Base-by-base conservation (phyloP, 805 yeast genomes). In the Saccharomycopsis sp. region DNA sequence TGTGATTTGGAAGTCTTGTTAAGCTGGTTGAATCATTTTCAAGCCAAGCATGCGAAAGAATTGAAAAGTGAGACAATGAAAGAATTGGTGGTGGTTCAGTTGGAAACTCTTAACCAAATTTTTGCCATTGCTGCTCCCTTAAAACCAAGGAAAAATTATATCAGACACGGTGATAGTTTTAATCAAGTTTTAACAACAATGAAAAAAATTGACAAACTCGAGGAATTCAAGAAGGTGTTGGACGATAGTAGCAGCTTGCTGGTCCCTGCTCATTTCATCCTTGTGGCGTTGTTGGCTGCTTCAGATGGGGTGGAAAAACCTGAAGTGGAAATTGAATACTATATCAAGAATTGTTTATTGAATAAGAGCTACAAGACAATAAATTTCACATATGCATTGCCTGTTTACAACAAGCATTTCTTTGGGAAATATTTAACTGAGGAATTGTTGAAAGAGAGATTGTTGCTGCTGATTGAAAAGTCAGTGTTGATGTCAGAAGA, bases 401-500 rank as follows among this genome's bases (percentile, higher is more conserved):
- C 65, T 79, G 40, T 68, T 67, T n/a, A 59, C 63, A 4, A 50
- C 19, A 13, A 2, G 14, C 39, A 31, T 29, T 74, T 76, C 51
- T 59, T 78, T 20, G 54, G 58, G 14, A 70, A 70, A 28, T 71
- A 66, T 51, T 55, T 79, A 4, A 53, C 61, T 6, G 61, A 63
- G 14, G 66, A 61, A 0, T 57, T 61, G 3, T 66, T 79, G 41
- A 59, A 57, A 17, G 50, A 61, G 1, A 42, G 51, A 4, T 55
- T 83, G 14, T 61, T 77, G 4, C 86, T 94, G 1, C 70, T 74
- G 16, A 55, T 89, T 40, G 89, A 85, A 55, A 86, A 83, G 57
- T 74, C 89, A 1, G 68, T 82, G 40, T 66, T 89, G 51, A 74
- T 96, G 59, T 77, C 94, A 2, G 81, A 96, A 0, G 96, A 87